Evolutionary conservation across 2,329 filamentous ascomycete species (phyloP).

Genomic region (Acephala macrosclerotiorum): DNA sequence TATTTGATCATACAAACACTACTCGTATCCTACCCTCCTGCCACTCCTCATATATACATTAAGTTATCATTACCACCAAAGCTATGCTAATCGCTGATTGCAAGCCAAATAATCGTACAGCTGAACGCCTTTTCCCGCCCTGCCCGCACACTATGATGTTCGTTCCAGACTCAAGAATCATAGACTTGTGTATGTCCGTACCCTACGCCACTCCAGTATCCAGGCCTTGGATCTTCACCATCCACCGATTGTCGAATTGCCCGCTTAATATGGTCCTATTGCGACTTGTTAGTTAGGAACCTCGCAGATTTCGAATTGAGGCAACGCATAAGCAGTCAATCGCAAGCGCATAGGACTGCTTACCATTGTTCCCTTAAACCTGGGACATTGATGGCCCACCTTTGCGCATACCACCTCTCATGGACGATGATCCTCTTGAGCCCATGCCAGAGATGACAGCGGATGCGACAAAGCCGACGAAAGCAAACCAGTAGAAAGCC

Average conservation of each 20-base stretch:
- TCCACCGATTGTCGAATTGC: slow-evolving; percentile 30
- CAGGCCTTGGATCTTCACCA: slow-evolving; percentile 30
- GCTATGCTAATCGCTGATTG: slow-evolving; percentile 23
- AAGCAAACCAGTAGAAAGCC: slow-evolving; percentile 83
- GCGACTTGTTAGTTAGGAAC: not conserved
- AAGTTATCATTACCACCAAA: slow-evolving; percentile 25
- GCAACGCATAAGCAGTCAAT: slow-evolving; percentile 29
- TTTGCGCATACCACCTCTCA: slow-evolving; percentile 49
- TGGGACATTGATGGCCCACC: slow-evolving; percentile 60
- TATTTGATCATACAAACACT: not conserved
- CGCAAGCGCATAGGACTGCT: slow-evolving; percentile 30
- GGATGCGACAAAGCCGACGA: slow-evolving; percentile 64
- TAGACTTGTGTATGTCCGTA: slow-evolving; percentile 22
- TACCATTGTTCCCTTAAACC: slow-evolving; percentile 50
- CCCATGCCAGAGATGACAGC: slow-evolving; percentile 53
- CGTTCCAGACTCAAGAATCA: slow-evolving; percentile 1
- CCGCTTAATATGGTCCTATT: slow-evolving; percentile 32
- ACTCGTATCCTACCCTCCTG: slow-evolving; percentile 12
- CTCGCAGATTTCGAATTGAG: slow-evolving; percentile 12
- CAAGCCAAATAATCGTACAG: slow-evolving; percentile 28
- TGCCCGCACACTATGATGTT: slow-evolving; percentile 1
- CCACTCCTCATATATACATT: slow-evolving; percentile 34
- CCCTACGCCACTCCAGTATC: slow-evolving; percentile 22
- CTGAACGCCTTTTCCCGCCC: slow-evolving; percentile 22
- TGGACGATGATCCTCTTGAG: slow-evolving; percentile 18